Evolutionary conservation across 2,329 filamentous ascomycete species (phyloP).

Genomic region (Colletotrichum tropicale): DNA sequence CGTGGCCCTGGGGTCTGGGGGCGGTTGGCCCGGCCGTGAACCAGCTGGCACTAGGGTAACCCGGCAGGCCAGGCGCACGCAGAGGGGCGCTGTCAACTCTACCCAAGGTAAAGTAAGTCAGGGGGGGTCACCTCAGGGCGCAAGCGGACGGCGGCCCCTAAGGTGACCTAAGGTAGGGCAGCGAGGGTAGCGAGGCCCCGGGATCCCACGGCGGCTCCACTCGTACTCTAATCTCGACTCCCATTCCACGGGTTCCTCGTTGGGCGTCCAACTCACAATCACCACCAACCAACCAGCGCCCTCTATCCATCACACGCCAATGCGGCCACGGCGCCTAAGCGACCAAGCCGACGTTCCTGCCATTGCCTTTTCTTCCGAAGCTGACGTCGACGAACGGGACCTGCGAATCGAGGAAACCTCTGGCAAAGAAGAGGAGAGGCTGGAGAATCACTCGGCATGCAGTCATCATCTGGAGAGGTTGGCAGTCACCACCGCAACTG

Average conservation of each 20-base stretch:
- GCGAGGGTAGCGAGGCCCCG: not conserved
- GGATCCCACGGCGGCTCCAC: not conserved
- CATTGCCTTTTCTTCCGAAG: not conserved
- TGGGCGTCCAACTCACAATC: not conserved
- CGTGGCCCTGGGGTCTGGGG: not conserved
- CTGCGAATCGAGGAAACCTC: not conserved
- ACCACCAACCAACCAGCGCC: not conserved
- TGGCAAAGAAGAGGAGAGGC: not conserved
- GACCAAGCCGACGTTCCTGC: not conserved
- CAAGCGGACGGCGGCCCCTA: not conserved
- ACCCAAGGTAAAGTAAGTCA: not conserved
- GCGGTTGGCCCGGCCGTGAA: not conserved
- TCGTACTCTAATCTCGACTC: not conserved
- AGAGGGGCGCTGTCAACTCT: not conserved
- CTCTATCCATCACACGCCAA: not conserved
- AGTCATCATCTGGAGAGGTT: not conserved
- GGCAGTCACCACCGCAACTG: not conserved
- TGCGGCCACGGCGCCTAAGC: conserved; percentile 3
- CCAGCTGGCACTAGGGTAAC: not conserved
- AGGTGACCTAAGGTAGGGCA: not conserved
- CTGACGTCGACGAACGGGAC: not conserved
- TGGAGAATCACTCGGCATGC: not conserved
- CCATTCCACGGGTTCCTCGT: not conserved
- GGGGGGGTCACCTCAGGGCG: not conserved
- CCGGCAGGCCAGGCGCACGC: not conserved